Conservation (phyloP, 2,329 filamentous ascomycete genomes). For the Lasiodiplodia sp. region DNA sequence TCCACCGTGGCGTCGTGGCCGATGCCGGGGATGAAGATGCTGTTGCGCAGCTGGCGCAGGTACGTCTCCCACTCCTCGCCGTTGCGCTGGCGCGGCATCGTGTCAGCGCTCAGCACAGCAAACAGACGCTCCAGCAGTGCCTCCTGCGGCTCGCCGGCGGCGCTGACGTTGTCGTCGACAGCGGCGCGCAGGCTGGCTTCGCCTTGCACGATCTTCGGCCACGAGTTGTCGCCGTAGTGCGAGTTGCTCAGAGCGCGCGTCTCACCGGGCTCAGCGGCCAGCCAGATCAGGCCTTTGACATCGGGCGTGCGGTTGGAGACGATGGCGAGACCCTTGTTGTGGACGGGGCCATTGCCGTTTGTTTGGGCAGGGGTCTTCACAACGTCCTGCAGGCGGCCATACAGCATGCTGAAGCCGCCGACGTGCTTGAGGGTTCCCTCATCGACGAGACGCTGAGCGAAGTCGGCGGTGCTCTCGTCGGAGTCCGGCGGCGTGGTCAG, state of each 20-base stretch:
- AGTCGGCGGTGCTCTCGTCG: constrained; percentile 55
- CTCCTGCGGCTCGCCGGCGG: constrained; percentile 52
- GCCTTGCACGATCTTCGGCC: constrained; percentile 68
- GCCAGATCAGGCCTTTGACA: constrained; percentile 59
- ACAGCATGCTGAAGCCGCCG: constrained; percentile 69
- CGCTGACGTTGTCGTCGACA: constrained; percentile 53
- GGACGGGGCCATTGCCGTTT: neutral
- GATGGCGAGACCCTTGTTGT: constrained; percentile 57
- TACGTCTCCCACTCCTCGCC: constrained; percentile 63
- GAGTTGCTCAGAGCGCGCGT: constrained; percentile 69
- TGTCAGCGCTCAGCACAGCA: constrained; percentile 61
- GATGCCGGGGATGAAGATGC: constrained; percentile 67
- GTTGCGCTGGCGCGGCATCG: constrained; percentile 58
- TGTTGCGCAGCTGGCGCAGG: constrained; percentile 63
- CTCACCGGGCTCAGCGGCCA: constrained; percentile 57
- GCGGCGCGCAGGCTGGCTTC: constrained; percentile 61
- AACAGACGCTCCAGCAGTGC: constrained; percentile 61
- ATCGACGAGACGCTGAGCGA: constrained; percentile 62
- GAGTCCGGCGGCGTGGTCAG: constrained; percentile 54
- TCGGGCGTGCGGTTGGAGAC: constrained; percentile 68
- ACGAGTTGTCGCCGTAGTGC: constrained; percentile 64
- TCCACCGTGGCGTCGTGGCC: constrained; percentile 54
- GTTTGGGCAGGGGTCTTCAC: constrained; percentile 29
- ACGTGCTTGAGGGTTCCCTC: constrained; percentile 63
- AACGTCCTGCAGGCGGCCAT: constrained; percentile 61